Percentiles rank a stretch among this genome's conserved stretches.
phyloP scores from a whole-genome alignment of 352 stramenopile genomes.

The Blastocystis sp. region DNA sequence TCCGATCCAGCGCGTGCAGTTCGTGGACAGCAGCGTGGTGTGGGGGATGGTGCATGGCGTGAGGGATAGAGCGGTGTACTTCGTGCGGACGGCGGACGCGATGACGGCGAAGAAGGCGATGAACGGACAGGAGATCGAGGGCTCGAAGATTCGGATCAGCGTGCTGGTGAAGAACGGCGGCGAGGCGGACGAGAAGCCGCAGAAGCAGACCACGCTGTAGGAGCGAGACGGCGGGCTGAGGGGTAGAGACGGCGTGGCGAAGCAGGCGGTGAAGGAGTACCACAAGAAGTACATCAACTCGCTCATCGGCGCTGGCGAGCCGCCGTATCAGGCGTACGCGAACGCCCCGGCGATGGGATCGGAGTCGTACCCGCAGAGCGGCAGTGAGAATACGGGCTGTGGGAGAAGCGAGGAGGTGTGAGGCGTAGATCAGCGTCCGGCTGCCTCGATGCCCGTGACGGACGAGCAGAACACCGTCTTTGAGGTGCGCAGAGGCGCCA shows the following conservation, averaged over 20 bases:
- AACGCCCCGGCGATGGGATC: background rate
- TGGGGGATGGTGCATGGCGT: background rate
- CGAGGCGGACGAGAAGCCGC: background rate
- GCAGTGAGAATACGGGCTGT: background rate
- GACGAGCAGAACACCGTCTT: background rate
- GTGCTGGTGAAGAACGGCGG: background rate
- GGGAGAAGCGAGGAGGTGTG: background rate
- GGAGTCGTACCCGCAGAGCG: background rate
- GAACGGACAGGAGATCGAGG: constrained; percentile 21
- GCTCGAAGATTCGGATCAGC: background rate
- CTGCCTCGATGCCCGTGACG: background rate
- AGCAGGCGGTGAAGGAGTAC: background rate
- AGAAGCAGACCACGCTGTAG: background rate
- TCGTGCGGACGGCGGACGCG: background rate
- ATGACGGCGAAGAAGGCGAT: constrained; percentile 9
- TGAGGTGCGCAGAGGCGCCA: background rate
- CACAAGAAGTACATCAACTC: background rate
- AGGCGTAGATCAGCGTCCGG: background rate
- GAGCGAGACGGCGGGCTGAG: background rate
- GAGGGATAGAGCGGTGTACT: constrained; percentile 37
- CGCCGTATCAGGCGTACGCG: background rate
- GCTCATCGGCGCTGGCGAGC: background rate
- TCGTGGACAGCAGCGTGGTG: background rate
- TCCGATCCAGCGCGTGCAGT: background rate
- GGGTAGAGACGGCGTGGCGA: background rate